These are phyloP conservation scores for Pisolithus marmoratus DNA, from an alignment of 768 basidiomycete species.

Conservation along the genomic window DNA sequence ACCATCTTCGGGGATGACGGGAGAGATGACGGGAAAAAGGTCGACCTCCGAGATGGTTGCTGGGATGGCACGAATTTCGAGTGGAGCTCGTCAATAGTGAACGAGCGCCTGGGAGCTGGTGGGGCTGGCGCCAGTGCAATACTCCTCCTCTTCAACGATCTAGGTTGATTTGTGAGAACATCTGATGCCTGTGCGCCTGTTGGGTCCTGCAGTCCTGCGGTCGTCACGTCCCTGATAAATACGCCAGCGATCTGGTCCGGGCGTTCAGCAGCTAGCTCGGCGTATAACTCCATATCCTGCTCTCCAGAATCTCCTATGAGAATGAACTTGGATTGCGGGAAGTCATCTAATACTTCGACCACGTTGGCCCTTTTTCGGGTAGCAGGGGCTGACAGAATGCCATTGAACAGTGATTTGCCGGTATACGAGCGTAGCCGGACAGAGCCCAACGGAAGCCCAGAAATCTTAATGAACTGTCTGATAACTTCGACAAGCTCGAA, in stretches of 20 bases:
- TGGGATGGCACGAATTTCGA: slow-evolving; percentile 10
- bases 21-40: slow-evolving; percentile 9
- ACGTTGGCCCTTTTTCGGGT: slow-evolving; percentile 78
- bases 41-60: slow-evolving; percentile 8
- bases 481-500: slow-evolving; percentile 79
- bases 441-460: slow-evolving; percentile 68
- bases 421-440: slow-evolving; percentile 82
- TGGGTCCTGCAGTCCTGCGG: slow-evolving; percentile 49
- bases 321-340: slow-evolving; percentile 71
- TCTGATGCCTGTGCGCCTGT: slow-evolving; percentile 37
- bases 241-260: slow-evolving; percentile 69
- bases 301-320: slow-evolving; percentile 92
- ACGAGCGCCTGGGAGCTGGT: slow-evolving; percentile 12
- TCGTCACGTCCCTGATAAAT: slow-evolving; percentile 74
- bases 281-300: slow-evolving; percentile 91
- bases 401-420: slow-evolving; percentile 76
- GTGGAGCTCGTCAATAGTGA: neutral
- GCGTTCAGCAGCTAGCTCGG: slow-evolving; percentile 63
- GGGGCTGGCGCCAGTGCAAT: slow-evolving; percentile 4
- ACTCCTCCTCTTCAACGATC: slow-evolving; percentile 4
- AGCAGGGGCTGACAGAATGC: slow-evolving; percentile 76
- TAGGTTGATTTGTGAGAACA: slow-evolving; percentile 2
- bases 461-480: slow-evolving; percentile 65
- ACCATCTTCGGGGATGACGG: slow-evolving; percentile 10
- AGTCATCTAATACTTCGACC: slow-evolving; percentile 69